Evolutionary conservation across 1,284 basidiomycete species (phyloP).

Genomic region (Macrocystidia cucumis): DNA sequence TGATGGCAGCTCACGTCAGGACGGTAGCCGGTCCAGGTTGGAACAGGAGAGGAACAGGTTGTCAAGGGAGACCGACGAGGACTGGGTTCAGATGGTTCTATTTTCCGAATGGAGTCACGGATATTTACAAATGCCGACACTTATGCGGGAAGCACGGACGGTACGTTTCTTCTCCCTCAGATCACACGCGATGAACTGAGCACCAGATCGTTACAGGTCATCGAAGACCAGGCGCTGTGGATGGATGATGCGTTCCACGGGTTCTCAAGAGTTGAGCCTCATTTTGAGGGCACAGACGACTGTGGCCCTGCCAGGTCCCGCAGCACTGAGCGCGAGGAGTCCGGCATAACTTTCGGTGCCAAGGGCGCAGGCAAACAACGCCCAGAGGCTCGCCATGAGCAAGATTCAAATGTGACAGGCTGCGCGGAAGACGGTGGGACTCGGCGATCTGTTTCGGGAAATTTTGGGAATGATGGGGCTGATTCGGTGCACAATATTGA

Average conservation of each 20-base stretch:
- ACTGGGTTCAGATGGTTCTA: constrained; percentile 92
- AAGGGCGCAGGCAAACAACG: too few relatives aligned
- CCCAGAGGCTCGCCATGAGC: too few relatives aligned
- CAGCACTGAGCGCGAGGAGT: too few relatives aligned
- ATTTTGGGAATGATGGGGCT: constrained; percentile 8
- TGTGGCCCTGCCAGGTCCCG: too few relatives aligned
- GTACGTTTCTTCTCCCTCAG: constrained; percentile 25
- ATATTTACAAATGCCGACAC: constrained; percentile 87
- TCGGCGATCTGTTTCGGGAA: too few relatives aligned
- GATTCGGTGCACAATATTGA: constrained; percentile 11
- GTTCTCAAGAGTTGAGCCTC: too few relatives aligned
- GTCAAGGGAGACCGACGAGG: constrained; percentile 73
- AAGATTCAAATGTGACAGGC: too few relatives aligned
- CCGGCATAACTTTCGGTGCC: too few relatives aligned
- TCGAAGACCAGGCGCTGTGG: constrained; percentile 91
- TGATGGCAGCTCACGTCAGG: constrained; percentile 17
- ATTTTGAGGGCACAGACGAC: too few relatives aligned
- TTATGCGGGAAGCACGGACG: constrained; percentile 79
- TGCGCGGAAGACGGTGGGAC: too few relatives aligned
- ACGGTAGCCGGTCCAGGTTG: constrained; percentile 30
- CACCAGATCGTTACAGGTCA: constrained; percentile 33
- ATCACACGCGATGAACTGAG: background rate
- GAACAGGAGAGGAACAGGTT: constrained; percentile 51
- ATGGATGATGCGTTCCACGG: constrained; percentile 85
- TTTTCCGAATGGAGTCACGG: constrained; percentile 92